Evolutionary conservation across 495 filamentous ascomycete species (phyloP).

Genomic region (Extremus antarcticus): DNA sequence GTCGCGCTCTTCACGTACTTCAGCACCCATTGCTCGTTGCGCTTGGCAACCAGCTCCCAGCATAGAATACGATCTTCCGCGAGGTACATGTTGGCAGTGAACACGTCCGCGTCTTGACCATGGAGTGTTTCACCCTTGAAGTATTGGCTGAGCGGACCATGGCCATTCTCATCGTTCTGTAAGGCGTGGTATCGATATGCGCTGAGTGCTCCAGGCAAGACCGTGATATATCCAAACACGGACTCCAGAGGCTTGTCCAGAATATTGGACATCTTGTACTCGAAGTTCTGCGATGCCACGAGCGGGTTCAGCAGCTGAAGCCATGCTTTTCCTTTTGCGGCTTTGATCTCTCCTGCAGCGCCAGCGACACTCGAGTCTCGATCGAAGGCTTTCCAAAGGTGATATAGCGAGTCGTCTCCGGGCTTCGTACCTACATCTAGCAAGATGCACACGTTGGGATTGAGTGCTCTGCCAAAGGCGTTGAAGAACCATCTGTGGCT

Average conservation of each 20-base stretch:
- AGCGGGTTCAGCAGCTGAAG: constrained; percentile 83
- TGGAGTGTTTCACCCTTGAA: constrained; percentile 98
- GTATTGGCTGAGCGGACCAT: constrained; percentile 93
- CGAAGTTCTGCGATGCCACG: constrained; percentile 95
- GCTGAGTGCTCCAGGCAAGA: constrained; percentile 85
- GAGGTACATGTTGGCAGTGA: constrained; percentile 98
- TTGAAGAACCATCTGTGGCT: constrained; percentile 99
- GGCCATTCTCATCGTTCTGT: constrained; percentile 91
- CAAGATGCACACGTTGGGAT: constrained; percentile 92
- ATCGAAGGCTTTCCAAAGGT: constrained; percentile 98
- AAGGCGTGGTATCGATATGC: constrained; percentile 95
- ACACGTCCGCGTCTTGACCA: constrained; percentile 94
- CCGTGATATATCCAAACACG: constrained; percentile 96
- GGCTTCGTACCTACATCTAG: constrained; percentile 94
- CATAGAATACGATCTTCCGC: constrained; percentile 98
- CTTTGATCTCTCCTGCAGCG: constrained; percentile 94
- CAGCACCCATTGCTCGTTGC: constrained; percentile 89
- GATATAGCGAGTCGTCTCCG: constrained; percentile 77
- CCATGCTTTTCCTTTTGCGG: constrained; percentile 57
- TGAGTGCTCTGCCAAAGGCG: constrained; percentile 84
- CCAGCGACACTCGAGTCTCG: constrained; percentile 93
- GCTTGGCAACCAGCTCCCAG: constrained; percentile 96
- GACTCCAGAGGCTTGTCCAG: constrained; percentile 94
- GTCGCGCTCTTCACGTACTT: constrained; percentile 94
- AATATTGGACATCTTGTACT: constrained; percentile 99